Evolutionary conservation across 768 basidiomycete genomes (phyloP), one percentile per base, ranked within the genome.

Genomic region (Mycena indigotica): DNA sequence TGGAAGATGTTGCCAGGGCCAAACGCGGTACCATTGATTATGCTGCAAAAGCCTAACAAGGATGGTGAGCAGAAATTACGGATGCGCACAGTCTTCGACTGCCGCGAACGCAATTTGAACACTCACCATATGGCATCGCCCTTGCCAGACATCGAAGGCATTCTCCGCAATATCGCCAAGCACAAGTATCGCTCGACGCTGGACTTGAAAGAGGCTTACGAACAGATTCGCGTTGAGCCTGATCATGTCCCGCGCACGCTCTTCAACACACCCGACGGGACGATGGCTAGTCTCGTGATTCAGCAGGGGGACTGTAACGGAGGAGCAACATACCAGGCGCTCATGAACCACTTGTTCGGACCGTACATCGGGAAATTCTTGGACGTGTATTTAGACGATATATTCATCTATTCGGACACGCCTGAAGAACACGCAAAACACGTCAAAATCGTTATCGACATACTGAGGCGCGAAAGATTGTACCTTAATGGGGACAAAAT

Each of bases 331-430:
- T 79, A 76, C 66, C 78, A 80, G 58, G 65, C 75, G 0, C 50
- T 80, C 0, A 77, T 79, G 75, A 78, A 78, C 50, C 66, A 78
- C 35, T 63, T 79, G 0, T 72, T 72, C 39, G 58, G 56, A 0
- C 38, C 64, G 0, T 68, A 65, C 35, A 73, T 81, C 40, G 77
- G 77, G 0, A 53, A 57, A 2, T 68, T 73, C 55, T 63, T 72
- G 45, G 70, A 76, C 35, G 35, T 38, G n/a, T 46, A 55, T 4
- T 53, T 65, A 2, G 67, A 80, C 5, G 67, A 80, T 6, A 67
- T 80, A 23, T 62, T 80, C 23, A 71, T 80, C 26, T 80, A 72
- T 60, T 81, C 77, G 1, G 48, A 77, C 13, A 64, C 72, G 0
- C 19, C 73, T 0, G 73, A 70, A 16, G 73, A 76, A 15, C 78